Evolutionary conservation across 2,329 filamentous ascomycete species (phyloP).

Genomic region (Aspergillus bombycis): DNA sequence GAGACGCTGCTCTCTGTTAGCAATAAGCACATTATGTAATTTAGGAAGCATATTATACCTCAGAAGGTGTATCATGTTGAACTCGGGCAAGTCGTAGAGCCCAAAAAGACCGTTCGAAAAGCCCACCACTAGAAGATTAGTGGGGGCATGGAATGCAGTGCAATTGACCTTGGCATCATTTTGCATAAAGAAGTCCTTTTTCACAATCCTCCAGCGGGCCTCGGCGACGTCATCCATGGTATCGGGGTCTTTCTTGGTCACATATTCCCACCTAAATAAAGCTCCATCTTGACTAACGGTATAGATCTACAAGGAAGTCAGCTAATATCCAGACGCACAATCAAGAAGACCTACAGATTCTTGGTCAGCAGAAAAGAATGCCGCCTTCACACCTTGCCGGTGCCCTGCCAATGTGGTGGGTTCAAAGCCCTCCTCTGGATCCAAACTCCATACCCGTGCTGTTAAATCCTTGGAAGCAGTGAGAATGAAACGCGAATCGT

Average conservation of each 20-base stretch:
- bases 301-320: constrained; percentile 64
- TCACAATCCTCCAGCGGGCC: constrained; percentile 86
- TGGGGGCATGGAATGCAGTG: constrained; percentile 82
- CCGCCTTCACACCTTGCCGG: constrained; percentile 84
- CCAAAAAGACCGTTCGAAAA: constrained; percentile 95
- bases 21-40: background rate
- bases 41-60: constrained; percentile 41
- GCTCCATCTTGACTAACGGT: constrained; percentile 98
- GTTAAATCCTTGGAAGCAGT: constrained; percentile 91
- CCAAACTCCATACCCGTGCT: constrained; percentile 90
- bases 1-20: constrained; percentile 71
- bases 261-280: constrained; percentile 90
- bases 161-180: constrained; percentile 84
- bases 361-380: constrained; percentile 95
- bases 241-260: constrained; percentile 64
- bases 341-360: constrained; percentile 62
- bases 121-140: constrained; percentile 91
- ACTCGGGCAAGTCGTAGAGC: constrained; percentile 93
- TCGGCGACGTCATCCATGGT: constrained; percentile 65
- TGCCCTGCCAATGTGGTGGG: constrained; percentile 91
- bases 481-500: constrained; percentile 92
- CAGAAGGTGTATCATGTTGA: constrained; percentile 88
- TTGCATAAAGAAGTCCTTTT: constrained; percentile 93
- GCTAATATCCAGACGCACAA: background rate
- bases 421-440: constrained; percentile 82